Conservation (phyloP, 2,329 filamentous ascomycete species). For the Fusarium cicatricum region DNA sequence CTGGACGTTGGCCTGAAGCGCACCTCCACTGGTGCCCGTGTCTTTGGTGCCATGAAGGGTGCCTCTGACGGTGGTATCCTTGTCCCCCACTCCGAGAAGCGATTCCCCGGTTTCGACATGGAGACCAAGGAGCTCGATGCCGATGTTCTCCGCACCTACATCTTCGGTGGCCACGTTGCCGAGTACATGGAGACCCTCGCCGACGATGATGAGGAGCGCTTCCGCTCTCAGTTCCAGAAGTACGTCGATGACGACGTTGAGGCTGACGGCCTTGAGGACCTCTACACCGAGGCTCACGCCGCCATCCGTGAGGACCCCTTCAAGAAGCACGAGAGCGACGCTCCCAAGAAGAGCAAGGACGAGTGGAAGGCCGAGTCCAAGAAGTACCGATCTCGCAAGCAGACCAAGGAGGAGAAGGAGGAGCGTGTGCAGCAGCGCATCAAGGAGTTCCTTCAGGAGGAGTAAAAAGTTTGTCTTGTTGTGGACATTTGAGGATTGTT, state of each 20-base stretch:
- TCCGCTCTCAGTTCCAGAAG: conserved; percentile 96
- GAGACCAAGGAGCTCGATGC: conserved; percentile 98
- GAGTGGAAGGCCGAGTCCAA: conserved; percentile 95
- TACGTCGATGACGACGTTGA: conserved; percentile 98
- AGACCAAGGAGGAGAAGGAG: conserved; percentile 83
- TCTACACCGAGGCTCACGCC: conserved; percentile 94
- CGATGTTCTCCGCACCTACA: conserved; percentile 98
- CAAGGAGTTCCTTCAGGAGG: conserved; percentile 73
- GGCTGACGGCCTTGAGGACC: conserved; percentile 95
- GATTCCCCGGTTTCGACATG: conserved; percentile 98
- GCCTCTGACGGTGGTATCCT: conserved; percentile 97
- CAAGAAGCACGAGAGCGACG: conserved; percentile 84
- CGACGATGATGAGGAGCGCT: conserved; percentile 99
- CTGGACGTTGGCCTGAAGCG: conserved; percentile 97
- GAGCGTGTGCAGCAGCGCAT: conserved; percentile 91
- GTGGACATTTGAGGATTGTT: conserved; percentile 43
- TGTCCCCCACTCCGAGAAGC: conserved; percentile 98
- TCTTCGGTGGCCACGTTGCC: conserved; percentile 96
- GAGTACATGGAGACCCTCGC: conserved; percentile 99
- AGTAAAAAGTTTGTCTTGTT: conserved; percentile 46
- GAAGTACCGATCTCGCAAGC: conserved; percentile 84
- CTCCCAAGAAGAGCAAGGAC: conserved; percentile 94
- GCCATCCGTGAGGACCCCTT: conserved; percentile 97
- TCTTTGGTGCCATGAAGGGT: conserved; percentile 99
- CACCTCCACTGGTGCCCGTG: conserved; percentile 97